Evolutionary conservation across 129 eudicot species (phyloP), one percentile per base, ranked within the genome.

Genomic region (Smallanthus sonchifolius): DNA sequence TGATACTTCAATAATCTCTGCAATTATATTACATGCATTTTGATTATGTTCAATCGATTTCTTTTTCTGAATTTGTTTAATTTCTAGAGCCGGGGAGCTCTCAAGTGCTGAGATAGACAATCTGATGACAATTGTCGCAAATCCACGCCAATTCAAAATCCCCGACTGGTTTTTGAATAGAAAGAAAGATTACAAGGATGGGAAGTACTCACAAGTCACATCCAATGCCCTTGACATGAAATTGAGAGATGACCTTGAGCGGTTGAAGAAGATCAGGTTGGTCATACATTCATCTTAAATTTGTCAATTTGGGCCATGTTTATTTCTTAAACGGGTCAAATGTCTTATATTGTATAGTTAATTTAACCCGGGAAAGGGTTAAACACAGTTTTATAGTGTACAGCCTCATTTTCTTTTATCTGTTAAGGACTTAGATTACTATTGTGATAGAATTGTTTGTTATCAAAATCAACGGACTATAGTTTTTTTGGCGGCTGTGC

Each of bases 171-270:
- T 87, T 72, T 77, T 87, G 75, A 87, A 87, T 51, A 82, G 92
- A 54, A 85, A 87, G 92, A 87, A 87, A 71, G 92, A 87, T 72
- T 87, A 87, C 86, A 87, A 87, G 70, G 92, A 87, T 69, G 92
- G 92, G 0, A 85, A 83, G 42, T 87, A 82, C 75, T 84, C 89
- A 2, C 92, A 87, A 61, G 92, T 87, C 51, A 81, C 88, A 37
- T 87, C 92, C 2, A 87, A 87, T 68, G 89, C 89, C 1, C 89
- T 87, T 28, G 92, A 87, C 86, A 87, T 87, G 92, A 87, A 87
- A 59, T 73, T 87, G 17, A 87, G 92, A 70, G 92, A 87, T 80
- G 92, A 87, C n/a, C 89, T 87, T 47, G 92, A 87, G 74, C 92
- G 92, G 5, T 69, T 87, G 78, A 87, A 87, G 92, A 87, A 87